These are phyloP conservation scores for Symbiotaphrina buchneri DNA, from an alignment of 495 filamentous ascomycete genomes.

Conservation along the genomic window DNA sequence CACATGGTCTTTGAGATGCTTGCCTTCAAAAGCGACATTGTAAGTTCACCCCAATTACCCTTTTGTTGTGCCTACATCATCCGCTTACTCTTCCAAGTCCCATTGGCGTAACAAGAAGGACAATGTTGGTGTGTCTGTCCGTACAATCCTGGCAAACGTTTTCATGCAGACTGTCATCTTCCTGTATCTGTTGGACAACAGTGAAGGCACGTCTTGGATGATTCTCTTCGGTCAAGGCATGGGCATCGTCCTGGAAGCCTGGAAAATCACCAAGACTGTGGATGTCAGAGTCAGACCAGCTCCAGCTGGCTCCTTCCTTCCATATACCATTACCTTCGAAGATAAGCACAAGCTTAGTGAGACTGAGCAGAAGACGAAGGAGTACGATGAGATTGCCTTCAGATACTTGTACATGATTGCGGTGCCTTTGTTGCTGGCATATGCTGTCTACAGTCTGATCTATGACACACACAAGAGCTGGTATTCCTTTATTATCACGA, in stretches of 20 bases:
- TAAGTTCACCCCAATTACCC: conserved; percentile 11
- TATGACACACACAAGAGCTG: conserved; percentile 96
- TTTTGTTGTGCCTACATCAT: not conserved
- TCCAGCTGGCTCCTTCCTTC: conserved; percentile 42
- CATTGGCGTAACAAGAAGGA: conserved; percentile 99
- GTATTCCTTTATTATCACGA: conserved; percentile 85
- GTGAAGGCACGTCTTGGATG: conserved; percentile 96
- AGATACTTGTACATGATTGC: conserved; percentile 82
- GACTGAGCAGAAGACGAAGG: conserved; percentile 91
- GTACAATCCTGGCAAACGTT: conserved; percentile 90
- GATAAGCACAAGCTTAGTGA: conserved; percentile 93
- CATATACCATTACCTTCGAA: conserved; percentile 72
- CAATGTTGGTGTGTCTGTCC: conserved; percentile 83
- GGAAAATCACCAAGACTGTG: conserved; percentile 97
- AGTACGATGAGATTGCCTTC: conserved; percentile 95
- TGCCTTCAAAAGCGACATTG: conserved; percentile 92
- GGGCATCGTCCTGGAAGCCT: conserved; percentile 84
- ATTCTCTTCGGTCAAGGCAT: conserved; percentile 84
- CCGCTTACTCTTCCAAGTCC: conserved; percentile 13
- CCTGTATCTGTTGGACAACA: conserved; percentile 95
- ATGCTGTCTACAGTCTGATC: conserved; percentile 70
- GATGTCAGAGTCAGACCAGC: conserved; percentile 64
- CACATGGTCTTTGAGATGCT: conserved; percentile 93
- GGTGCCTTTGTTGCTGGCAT: conserved; percentile 72
- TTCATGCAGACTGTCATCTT: conserved; percentile 96